These are phyloP conservation scores for Pseudopithomyces maydicus DNA, from an alignment of 2,329 filamentous ascomycete species.

Conservation along the genomic window DNA sequence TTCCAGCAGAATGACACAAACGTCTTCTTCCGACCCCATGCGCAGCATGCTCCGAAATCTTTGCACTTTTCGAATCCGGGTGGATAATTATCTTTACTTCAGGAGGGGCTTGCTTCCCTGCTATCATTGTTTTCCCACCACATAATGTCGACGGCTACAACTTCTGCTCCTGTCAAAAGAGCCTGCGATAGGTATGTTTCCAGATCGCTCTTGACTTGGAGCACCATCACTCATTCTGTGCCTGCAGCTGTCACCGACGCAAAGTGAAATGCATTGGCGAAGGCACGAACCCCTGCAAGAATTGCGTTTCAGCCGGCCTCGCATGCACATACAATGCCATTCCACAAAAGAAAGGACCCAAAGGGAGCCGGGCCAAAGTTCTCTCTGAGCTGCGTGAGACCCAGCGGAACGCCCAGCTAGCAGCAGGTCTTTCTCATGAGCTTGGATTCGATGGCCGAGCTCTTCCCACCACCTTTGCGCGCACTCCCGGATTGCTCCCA, in stretches of 20 bases:
- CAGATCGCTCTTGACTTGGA: slow-evolving; percentile 8
- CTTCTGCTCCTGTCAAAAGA: slow-evolving; percentile 46
- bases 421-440: slow-evolving; percentile 46
- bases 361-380: slow-evolving; percentile 65
- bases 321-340: slow-evolving; percentile 69
- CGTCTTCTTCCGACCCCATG: slow-evolving; percentile 28
- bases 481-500: slow-evolving; percentile 56
- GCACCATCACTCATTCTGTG: slow-evolving; percentile 17
- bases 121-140: slow-evolving; percentile 21
- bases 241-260: slow-evolving; percentile 50
- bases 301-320: slow-evolving; percentile 63
- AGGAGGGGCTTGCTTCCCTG: slow-evolving; percentile 29
- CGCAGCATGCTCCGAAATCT: slow-evolving; percentile 33
- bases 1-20: slow-evolving; percentile 42
- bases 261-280: slow-evolving; percentile 59
- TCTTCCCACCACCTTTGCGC: slow-evolving; percentile 50
- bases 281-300: slow-evolving; percentile 61
- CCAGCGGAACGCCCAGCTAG: slow-evolving; percentile 51
- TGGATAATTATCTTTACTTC: slow-evolving; percentile 26
- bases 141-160: slow-evolving; percentile 39
- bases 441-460: slow-evolving; percentile 48
- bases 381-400: slow-evolving; percentile 66
- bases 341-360: slow-evolving; percentile 68
- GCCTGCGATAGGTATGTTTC: slow-evolving; percentile 49
- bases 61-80: slow-evolving; percentile 35